These are phyloP conservation scores for Mycena haematopus DNA, from an alignment of 768 basidiomycete genomes.

Conservation along the genomic window DNA sequence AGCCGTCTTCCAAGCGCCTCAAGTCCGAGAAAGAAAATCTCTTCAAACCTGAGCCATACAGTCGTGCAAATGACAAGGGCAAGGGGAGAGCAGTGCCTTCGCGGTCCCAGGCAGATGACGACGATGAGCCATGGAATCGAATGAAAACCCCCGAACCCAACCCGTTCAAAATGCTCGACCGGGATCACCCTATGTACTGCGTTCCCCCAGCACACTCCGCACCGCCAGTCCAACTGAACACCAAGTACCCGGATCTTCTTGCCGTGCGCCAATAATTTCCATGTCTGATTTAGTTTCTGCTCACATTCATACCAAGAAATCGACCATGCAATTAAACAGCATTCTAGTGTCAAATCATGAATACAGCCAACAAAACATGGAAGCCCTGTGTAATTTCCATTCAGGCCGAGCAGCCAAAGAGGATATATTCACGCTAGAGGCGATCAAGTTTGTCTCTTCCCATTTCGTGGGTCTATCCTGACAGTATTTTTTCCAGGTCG, in stretches of 20 bases:
- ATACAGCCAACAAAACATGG: constrained; percentile 33
- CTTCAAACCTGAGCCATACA: constrained; percentile 3
- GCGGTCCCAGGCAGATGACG: constrained; percentile 3
- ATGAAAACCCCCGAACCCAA: constrained; percentile 32
- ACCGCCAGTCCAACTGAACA: constrained; percentile 9
- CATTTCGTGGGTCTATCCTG: neutral
- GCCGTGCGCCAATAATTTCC: constrained; percentile 29
- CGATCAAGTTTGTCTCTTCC: constrained; percentile 42
- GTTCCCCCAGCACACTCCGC: constrained; percentile 6
- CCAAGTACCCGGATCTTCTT: constrained; percentile 37
- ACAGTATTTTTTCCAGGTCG: constrained; percentile 8
- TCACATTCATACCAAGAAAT: constrained; percentile 35
- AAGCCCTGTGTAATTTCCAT: constrained; percentile 36
- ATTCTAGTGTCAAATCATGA: constrained; percentile 40
- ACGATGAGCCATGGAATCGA: constrained; percentile 35
- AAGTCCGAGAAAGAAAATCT: constrained; percentile 49
- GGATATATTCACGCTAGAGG: constrained; percentile 51
- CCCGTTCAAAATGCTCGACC: constrained; percentile 37
- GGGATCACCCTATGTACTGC: constrained; percentile 32
- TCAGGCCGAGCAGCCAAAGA: constrained; percentile 32
- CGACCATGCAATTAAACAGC: constrained; percentile 35
- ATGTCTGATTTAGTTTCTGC: neutral
- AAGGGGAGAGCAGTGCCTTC: constrained; percentile 31
- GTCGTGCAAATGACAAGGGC: constrained; percentile 10
- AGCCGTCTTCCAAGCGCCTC: constrained; percentile 41